These are phyloP conservation scores for Kickxella alabastrina DNA, from an alignment of 192 early-diverging fungal species.

Conservation along the genomic window DNA sequence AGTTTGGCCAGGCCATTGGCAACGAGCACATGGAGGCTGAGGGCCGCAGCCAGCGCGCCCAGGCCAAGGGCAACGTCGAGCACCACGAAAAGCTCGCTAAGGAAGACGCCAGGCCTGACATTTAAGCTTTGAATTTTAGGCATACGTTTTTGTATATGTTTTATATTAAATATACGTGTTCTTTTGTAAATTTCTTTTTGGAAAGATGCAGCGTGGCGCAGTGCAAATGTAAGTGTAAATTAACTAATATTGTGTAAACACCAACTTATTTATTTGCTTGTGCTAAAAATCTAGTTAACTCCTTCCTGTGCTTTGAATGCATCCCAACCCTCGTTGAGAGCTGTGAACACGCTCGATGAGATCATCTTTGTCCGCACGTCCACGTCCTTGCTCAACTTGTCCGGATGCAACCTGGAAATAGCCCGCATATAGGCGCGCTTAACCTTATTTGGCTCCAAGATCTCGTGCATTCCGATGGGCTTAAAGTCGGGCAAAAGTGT, in stretches of 20 bases:
- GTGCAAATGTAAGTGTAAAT: too few relatives aligned
- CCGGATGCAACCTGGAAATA: conserved; percentile 89
- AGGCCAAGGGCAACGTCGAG: conserved; percentile 6
- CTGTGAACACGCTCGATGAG: conserved; percentile 81
- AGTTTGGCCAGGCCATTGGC: conserved; percentile 18
- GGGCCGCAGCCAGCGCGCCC: conserved; percentile 11
- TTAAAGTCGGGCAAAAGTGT: conserved; percentile 83
- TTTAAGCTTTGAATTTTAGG: neutral
- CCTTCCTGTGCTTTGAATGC: conserved; percentile 81
- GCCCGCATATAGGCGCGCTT: conserved; percentile 93
- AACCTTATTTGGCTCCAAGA: conserved; percentile 80
- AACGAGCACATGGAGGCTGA: conserved; percentile 12
- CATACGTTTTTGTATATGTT: neutral
- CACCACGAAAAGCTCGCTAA: conserved; percentile 8
- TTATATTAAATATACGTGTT: too few relatives aligned
- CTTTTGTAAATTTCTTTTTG: too few relatives aligned
- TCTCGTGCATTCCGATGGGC: conserved; percentile 74
- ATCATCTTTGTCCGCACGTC: conserved; percentile 76
- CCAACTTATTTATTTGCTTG: too few relatives aligned
- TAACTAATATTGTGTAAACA: too few relatives aligned
- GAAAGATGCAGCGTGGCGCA: too few relatives aligned
- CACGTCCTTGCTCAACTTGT: conserved; percentile 79
- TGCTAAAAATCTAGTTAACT: too few relatives aligned
- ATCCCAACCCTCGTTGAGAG: conserved; percentile 95
- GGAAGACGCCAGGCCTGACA: neutral